A percentile compares a stretch with the other conserved stretches of the same genome.
These are phyloP conservation scores for Arthrobotrys megalospora DNA, from an alignment of 2,329 filamentous ascomycete species.

Conservation along the genomic window DNA sequence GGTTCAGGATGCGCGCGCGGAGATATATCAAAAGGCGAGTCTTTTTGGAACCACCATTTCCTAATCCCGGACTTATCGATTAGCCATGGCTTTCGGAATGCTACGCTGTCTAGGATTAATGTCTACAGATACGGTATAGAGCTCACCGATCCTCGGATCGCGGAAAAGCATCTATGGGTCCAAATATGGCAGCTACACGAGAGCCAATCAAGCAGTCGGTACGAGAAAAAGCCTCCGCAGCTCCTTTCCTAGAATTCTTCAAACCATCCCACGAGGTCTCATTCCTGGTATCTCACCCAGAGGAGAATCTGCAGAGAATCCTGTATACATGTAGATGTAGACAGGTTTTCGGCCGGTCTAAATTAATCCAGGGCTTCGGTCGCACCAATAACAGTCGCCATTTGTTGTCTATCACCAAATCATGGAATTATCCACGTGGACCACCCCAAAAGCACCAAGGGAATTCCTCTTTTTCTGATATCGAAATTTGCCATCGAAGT, in stretches of 20 bases:
- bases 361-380: constrained; percentile 9
- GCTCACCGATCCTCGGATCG: constrained; percentile 3
- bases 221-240: background rate
- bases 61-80: constrained; percentile 17
- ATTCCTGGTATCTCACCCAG: background rate
- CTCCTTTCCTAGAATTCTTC: constrained; percentile 4
- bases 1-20: background rate
- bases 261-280: background rate
- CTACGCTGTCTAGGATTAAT: constrained; percentile 18
- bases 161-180: background rate
- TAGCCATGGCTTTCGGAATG: constrained; percentile 12
- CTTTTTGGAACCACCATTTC: background rate
- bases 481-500: constrained; percentile 10
- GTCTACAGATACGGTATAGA: constrained; percentile 3
- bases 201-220: constrained; percentile 1
- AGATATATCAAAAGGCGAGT: background rate
- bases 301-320: background rate
- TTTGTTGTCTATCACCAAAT: background rate
- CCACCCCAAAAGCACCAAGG: background rate
- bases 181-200: constrained; percentile 14
- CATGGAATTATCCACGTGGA: background rate
- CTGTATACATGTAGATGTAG: constrained; percentile 1
- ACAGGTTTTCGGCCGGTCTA: background rate
- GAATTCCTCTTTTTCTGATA: constrained; percentile 5
- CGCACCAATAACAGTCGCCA: constrained; percentile 25